Conservation (phyloP, 164 flowering plant species). For the Liriodendron chinense region DNA sequence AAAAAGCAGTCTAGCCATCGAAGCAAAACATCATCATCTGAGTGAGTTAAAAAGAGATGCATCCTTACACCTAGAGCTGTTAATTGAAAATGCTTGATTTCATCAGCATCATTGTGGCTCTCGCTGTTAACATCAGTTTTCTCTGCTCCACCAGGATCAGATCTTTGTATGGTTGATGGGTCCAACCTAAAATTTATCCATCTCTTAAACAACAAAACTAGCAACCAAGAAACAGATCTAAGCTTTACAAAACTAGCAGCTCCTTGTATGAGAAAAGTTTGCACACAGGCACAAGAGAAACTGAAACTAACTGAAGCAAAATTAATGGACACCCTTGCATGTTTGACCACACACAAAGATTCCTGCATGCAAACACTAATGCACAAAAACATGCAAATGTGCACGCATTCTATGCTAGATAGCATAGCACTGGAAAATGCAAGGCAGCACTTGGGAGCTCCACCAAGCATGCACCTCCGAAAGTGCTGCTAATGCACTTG, state of each 20-base stretch:
- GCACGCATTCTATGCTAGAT: no score
- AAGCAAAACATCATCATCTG: background rate
- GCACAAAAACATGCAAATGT: background rate
- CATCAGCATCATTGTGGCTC: conserved; percentile 22
- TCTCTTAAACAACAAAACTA: conserved; percentile 1
- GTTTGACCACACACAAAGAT: background rate
- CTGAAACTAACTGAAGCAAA: background rate
- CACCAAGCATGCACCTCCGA: no score
- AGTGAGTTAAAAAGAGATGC: background rate
- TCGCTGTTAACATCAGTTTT: conserved; percentile 17
- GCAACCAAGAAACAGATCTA: background rate
- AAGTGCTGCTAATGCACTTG: no score
- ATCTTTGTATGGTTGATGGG: conserved; percentile 27
- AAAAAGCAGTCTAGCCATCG: no score
- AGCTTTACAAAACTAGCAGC: background rate
- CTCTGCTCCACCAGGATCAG: conserved; percentile 18
- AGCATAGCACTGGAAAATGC: no score
- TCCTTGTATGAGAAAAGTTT: background rate
- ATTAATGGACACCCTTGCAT: background rate
- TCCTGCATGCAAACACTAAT: background rate
- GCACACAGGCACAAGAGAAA: background rate
- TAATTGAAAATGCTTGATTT: conserved; percentile 29
- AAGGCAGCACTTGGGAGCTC: no score
- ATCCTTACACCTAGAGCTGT: conserved; percentile 41
- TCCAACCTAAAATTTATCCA: conserved; percentile 44